Percentiles rank a stretch among this genome's conserved stretches.
phyloP scores from a whole-genome alignment of 129 eudicot genomes.

The Centella asiatica region DNA sequence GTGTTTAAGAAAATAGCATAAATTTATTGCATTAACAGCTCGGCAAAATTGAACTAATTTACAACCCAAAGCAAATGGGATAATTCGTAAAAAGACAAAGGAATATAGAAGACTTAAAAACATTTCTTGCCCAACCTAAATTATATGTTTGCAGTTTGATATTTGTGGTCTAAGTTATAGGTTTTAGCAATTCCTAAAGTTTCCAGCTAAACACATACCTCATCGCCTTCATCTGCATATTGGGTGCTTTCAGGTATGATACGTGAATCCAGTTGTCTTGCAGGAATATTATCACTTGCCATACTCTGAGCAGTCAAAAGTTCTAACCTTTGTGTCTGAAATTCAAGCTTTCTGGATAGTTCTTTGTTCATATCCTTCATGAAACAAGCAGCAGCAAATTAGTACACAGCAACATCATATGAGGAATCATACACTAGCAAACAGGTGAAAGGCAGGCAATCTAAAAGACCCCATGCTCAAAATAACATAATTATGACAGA shows the following conservation, averaged over 20 bases:
- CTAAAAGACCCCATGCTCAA: background rate
- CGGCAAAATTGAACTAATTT: too few species aligned
- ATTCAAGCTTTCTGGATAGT: constrained; percentile 80
- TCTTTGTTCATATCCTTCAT: constrained; percentile 81
- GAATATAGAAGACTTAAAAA: too few species aligned
- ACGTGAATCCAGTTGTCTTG: constrained; percentile 44
- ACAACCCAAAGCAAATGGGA: too few species aligned
- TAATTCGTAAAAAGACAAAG: too few species aligned
- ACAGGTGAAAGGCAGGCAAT: background rate
- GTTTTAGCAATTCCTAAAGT: background rate
- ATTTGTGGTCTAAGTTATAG: background rate
- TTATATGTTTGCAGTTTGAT: background rate
- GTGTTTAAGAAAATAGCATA: too few species aligned
- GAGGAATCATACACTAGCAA: background rate
- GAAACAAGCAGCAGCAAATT: background rate
- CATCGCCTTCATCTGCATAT: constrained; percentile 97
- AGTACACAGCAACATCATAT: background rate
- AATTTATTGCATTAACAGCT: too few species aligned
- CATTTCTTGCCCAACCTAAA: background rate
- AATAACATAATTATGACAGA: background rate
- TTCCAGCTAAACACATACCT: constrained; percentile 37
- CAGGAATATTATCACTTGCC: constrained; percentile 44
- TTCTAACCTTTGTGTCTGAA: constrained; percentile 94
- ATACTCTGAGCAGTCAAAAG: constrained; percentile 86
- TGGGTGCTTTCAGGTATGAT: constrained; percentile 36